Base-by-base conservation (phyloP, 169 alveolate genomes). In the Eimeria falciformis region DNA sequence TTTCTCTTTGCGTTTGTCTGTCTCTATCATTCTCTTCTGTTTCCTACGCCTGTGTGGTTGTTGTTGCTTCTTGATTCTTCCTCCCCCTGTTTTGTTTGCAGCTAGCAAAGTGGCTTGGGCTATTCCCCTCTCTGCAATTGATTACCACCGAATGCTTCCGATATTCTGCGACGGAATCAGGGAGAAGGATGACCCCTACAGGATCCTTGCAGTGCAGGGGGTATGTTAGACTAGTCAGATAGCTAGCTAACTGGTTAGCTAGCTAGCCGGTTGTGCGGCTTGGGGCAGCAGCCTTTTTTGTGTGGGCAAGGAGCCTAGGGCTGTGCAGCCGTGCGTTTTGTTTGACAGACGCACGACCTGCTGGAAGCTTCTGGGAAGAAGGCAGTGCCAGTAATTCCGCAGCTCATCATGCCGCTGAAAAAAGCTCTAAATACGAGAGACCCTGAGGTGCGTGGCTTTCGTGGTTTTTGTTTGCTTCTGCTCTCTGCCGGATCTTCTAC, bases 91-190 rank as follows among this genome's bases (percentile, higher is more conserved):
- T 37, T 21, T 12, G 43, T 23, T 21, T 25, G 94, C 97, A 65
- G 97, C 96, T 29, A 96, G 96, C 93, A 96, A 93, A 68, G 96
- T 96, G 53, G 94, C 93, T 91, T 97, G 98, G 98, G 96, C 97
- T 84, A 96, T 95, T 33, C 94, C 95, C 33, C 95, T 96, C 45
- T 97, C 97, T 56, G 96, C 97, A 92, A 93, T 98, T 53, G 98
- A 98, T 94, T 98, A 97, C 91, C 99, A 98, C 94, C 98, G 97
- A 94, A 97, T 96, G 93, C 95, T 98, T 56, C 99, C 99, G 5
- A 97, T 98, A 45, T 98, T 98, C 96, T 97, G 97, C 89, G 99
- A 98, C 93, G 99, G 99, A n/a, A 94, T 98, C 21, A 94, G 99
- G 90, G 98, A 97, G 87, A 97, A 97, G 85, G 97, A 96, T 55